A percentile compares a stretch with the other conserved stretches of the same genome.
phyloP scores from a whole-genome alignment of 331 rosid species.

The Quercus tomentella region DNA sequence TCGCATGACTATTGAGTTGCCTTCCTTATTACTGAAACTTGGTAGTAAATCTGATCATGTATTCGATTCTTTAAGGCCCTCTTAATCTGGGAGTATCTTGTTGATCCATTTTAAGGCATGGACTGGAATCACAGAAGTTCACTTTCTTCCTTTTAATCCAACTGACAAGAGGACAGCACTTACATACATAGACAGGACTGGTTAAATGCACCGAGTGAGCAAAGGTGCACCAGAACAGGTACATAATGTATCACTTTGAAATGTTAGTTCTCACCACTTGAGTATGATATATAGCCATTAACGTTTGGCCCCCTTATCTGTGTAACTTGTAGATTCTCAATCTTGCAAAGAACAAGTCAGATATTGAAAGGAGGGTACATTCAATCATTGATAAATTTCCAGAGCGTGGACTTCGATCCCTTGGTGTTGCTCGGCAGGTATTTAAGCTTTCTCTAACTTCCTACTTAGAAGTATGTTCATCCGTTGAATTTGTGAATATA shows the following conservation, averaged over 20 bases:
- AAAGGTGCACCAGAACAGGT: slow-evolving; percentile 89
- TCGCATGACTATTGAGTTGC: too few species aligned
- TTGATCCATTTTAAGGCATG: slow-evolving; percentile 45
- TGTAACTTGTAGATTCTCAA: slow-evolving; percentile 47
- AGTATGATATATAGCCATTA: too few species aligned
- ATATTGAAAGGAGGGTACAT: slow-evolving; percentile 51
- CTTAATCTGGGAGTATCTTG: too few species aligned
- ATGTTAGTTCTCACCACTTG: background rate
- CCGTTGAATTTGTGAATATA: background rate
- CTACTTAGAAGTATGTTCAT: background rate
- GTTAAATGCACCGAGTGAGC: slow-evolving; percentile 64
- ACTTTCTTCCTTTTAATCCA: slow-evolving; percentile 77
- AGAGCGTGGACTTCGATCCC: slow-evolving; percentile 75
- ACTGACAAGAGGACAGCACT: slow-evolving; percentile 81
- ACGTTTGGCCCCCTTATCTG: too few species aligned
- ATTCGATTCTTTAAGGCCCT: too few species aligned
- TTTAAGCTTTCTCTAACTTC: background rate
- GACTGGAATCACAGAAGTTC: slow-evolving; percentile 64
- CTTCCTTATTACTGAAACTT: background rate
- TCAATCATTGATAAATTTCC: slow-evolving; percentile 58
- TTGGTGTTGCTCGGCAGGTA: slow-evolving; percentile 66
- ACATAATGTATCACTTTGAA: background rate
- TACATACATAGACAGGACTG: slow-evolving; percentile 50
- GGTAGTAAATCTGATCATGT: too few species aligned
- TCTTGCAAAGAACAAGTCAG: slow-evolving; percentile 52